Base-by-base conservation (phyloP, 495 filamentous ascomycete species). In the Hypoxylon intermedium region DNA sequence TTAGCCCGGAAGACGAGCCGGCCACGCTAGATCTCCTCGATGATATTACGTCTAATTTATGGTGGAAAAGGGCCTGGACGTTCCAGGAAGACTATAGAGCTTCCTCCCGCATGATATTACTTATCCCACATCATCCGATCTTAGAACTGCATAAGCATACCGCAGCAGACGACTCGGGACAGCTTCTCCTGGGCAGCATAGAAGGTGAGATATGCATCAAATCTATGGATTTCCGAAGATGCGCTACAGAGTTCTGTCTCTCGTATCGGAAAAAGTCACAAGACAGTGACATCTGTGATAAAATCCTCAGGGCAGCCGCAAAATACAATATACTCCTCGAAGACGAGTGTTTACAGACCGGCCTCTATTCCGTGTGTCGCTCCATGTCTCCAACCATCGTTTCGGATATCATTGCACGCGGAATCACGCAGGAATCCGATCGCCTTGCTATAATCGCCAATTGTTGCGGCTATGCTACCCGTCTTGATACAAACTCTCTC, bases 21-120 rank as follows among this genome's bases (percentile, higher is more conserved):
- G 70, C 59, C 21, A n/a, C 58, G 24, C 43, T 67, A 40, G 16
- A 58, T n/a, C 59, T 72, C 18, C 45, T 72, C 7, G 34, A 63
- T 38, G 51, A 56, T 36, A 67, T 72, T 43, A 71, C 67, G 18
- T 67, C 65, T 16, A 51, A 71, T 21, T 30, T 61, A 5, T 72
- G 70, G 70, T 72, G 68, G 67, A 66, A 58, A 38, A 61, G 70
- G 53, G 70, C 67, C 42, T 72, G 70, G 70, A 67, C 65, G 0
- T 72, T 70, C 52, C 70, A 72, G 46, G 70, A 72, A 55, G 67
- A 72, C 20, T 70, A 72, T 33, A 62, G 45, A 52, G 65, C 67
- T 36, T 66, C 65, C 18, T 56, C 42, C 30, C 60, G 60, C 45
- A 72, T 72, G 70, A 58, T 30, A 3, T 48, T 72, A 3, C 64